Base-by-base conservation (phyloP, 805 yeast genomes). In the Ogataea nonfermentans region DNA sequence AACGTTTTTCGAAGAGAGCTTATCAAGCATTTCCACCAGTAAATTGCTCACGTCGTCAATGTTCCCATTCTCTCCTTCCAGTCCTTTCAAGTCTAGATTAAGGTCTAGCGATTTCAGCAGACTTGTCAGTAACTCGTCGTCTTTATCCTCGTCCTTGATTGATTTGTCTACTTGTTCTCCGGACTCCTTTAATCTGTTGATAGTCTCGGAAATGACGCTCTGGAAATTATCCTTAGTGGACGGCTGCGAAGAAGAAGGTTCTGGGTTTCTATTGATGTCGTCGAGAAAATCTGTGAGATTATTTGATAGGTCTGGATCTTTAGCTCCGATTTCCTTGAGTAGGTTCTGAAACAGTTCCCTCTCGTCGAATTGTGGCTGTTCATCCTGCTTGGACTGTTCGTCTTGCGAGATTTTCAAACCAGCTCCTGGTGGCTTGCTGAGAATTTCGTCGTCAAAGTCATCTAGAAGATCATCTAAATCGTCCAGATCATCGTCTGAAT, bases 401-500 rank as follows among this genome's bases (percentile, higher is more conserved):
- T 25, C 39, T 23, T 20, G 19, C 5, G 8, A 24, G 9, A 23
- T 29, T 17, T 27, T 33, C 41, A 56, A 19, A 3, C 57, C 66
- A 0, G 74, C 64, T 3, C 80, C 84, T 1, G 83, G 84, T 2
- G 83, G 81, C 48, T 76, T 70, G 43, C 74, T 74, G 40, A 84
- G 66, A 1, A 81, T 71, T 41, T 79, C 86, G 44, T 81, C 86
- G 29, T 82, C 86, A 57, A 84, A 84, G 47, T 89, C 96, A 55
- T 89, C 96, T 36, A 91, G 68, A 44, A 87, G 70, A 53, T 87
- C 95, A 50, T 86, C 95, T 46, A 86, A 71, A 50, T 86, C 95
- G 53, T 60, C 95, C 46, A 86, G 73, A 47, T 85, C 93, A 53
- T 57, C 95, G 41, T 58, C 59, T 8, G 49, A 42, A 27, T 38